phyloP scores from a whole-genome alignment of 257 asterid genomes.

The Nicotiana tabacum region DNA sequence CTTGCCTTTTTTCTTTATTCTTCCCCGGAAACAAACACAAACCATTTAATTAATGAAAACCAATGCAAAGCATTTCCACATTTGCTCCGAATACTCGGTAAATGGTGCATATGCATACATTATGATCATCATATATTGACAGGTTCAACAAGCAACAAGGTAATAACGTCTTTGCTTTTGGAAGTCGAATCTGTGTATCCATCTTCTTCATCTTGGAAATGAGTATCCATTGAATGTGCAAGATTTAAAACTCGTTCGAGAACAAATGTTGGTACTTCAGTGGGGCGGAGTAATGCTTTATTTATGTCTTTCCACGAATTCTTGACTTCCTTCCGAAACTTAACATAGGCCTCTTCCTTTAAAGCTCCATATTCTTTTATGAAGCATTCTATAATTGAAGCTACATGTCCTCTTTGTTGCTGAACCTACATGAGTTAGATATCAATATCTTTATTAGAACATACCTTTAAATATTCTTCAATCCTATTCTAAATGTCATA shows the following conservation, averaged over 20 bases:
- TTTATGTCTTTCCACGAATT: slow-evolving; percentile 20
- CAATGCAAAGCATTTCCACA: no score
- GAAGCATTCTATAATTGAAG: slow-evolving; percentile 20
- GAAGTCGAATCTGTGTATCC: slow-evolving; percentile 8
- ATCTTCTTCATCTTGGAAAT: slow-evolving; percentile 9
- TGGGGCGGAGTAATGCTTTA: slow-evolving; percentile 7
- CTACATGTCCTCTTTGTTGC: background rate
- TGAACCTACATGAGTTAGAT: background rate
- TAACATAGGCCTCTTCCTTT: slow-evolving; percentile 1
- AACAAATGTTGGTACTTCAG: background rate
- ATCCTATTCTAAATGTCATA: no score
- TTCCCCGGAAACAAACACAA: no score
- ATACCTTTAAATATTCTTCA: background rate
- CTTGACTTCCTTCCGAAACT: background rate
- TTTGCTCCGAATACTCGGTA: no score
- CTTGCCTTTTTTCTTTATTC: no score
- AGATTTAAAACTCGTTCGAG: slow-evolving; percentile 7
- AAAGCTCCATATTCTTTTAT: slow-evolving; percentile 12
- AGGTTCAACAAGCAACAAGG: background rate
- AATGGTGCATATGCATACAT: no score
- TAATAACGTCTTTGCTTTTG: background rate
- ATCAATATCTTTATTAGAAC: background rate
- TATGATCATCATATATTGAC: background rate
- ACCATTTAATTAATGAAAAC: no score
- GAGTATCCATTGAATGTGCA: background rate